These are phyloP conservation scores for Chalciporus piperatus DNA, from an alignment of 768 basidiomycete genomes.

Conservation along the genomic window DNA sequence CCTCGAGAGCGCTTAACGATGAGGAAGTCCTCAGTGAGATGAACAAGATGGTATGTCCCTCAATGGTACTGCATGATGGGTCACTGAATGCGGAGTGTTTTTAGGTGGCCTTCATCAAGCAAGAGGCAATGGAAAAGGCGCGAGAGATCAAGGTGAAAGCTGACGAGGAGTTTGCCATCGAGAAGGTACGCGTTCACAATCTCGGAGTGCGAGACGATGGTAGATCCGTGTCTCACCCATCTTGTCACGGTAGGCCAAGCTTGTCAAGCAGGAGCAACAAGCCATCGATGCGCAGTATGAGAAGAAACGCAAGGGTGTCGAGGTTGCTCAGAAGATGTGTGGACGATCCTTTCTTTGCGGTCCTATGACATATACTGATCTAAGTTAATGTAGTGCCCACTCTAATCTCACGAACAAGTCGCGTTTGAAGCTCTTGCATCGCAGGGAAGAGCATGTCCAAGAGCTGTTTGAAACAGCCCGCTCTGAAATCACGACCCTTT, in stretches of 20 bases:
- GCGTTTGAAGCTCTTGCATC: slow-evolving; percentile 83
- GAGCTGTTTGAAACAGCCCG: slow-evolving; percentile 81
- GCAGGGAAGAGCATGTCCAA: slow-evolving; percentile 89
- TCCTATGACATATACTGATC: slow-evolving; percentile 1
- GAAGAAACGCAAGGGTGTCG: slow-evolving; percentile 92
- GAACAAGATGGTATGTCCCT: slow-evolving; percentile 89
- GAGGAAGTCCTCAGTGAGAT: slow-evolving; percentile 95
- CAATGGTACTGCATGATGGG: neutral
- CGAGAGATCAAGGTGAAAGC: slow-evolving; percentile 97
- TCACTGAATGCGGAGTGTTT: slow-evolving; percentile 2
- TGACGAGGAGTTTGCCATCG: slow-evolving; percentile 98
- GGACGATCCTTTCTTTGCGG: slow-evolving; percentile 17
- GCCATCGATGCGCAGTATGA: slow-evolving; percentile 93
- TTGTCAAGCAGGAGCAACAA: slow-evolving; percentile 94
- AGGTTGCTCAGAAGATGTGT: slow-evolving; percentile 96
- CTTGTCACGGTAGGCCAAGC: slow-evolving; percentile 67
- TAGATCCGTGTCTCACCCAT: neutral
- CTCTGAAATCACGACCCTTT: slow-evolving; percentile 55
- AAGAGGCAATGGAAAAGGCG: slow-evolving; percentile 97
- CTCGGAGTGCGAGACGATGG: neutral
- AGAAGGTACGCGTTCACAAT: slow-evolving; percentile 61
- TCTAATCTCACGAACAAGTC: slow-evolving; percentile 97
- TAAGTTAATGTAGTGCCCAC: slow-evolving; percentile 60
- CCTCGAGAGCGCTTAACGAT: slow-evolving; percentile 82
- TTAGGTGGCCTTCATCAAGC: slow-evolving; percentile 97